Percentiles rank a stretch among this genome's conserved stretches.
Evolutionary conservation across 257 asterid species (phyloP).

Genomic region (Gentiana dahurica): DNA sequence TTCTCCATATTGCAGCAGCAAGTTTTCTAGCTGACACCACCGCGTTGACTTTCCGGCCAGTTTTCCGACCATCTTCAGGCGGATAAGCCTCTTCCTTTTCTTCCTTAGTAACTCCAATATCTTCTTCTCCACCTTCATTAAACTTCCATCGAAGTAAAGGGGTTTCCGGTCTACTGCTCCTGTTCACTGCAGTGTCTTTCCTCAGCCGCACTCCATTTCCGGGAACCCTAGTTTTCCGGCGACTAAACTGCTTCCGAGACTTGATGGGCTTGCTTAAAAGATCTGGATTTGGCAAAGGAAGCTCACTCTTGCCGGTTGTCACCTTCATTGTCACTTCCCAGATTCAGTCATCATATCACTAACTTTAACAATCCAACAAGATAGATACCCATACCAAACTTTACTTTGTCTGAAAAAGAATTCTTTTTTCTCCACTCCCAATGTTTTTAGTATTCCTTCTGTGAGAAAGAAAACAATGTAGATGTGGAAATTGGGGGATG

Average conservation of each 20-base stretch:
- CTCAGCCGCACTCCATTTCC: slow-evolving; percentile 29
- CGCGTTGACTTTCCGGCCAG: slow-evolving; percentile 18
- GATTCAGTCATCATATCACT: slow-evolving; percentile 30
- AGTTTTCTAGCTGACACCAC: slow-evolving; percentile 39
- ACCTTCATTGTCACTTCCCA: slow-evolving; percentile 33
- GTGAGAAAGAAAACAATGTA: too few species aligned
- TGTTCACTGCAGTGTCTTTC: slow-evolving; percentile 29
- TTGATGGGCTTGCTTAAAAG: slow-evolving; percentile 18
- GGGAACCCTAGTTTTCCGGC: slow-evolving; percentile 40
- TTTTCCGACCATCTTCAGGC: slow-evolving; percentile 19
- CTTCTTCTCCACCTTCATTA: slow-evolving; percentile 19
- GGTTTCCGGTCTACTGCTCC: slow-evolving; percentile 45
- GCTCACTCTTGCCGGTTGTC: slow-evolving; percentile 20
- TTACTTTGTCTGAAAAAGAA: not conserved
- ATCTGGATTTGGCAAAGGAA: slow-evolving; percentile 30
- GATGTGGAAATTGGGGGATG: too few species aligned
- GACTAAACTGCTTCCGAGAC: slow-evolving; percentile 22
- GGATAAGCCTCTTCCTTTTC: slow-evolving; percentile 16
- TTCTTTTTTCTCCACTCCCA: too few species aligned
- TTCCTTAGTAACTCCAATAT: slow-evolving; percentile 1
- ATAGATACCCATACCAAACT: not conserved
- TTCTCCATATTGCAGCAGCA: slow-evolving; percentile 53
- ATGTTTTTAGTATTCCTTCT: too few species aligned
- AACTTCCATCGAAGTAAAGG: slow-evolving; percentile 57
- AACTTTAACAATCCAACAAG: not conserved